A percentile compares a stretch with the other conserved stretches of the same genome.
Evolutionary conservation across 768 basidiomycete species (phyloP).

Genomic region (Lactifluus piperatus): DNA sequence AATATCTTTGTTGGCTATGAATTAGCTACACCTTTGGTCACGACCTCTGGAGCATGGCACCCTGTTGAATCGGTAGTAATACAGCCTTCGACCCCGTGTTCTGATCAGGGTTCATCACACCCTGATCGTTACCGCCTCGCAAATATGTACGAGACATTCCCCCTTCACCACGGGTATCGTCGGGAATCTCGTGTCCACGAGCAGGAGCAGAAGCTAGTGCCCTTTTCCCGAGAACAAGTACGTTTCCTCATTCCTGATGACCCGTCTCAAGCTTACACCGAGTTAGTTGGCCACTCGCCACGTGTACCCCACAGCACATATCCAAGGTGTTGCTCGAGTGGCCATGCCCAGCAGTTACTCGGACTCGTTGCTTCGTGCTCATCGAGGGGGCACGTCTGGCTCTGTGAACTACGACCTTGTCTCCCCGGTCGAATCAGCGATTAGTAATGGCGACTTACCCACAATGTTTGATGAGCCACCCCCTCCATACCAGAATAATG

Average conservation of each 20-base stretch:
- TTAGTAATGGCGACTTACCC: background rate
- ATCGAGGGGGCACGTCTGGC: background rate
- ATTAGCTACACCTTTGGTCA: background rate
- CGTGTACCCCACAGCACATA: background rate
- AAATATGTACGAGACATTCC: background rate
- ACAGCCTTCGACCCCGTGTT: background rate
- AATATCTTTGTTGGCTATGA: constrained; percentile 12
- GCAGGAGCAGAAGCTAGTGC: background rate
- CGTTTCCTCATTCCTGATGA: background rate
- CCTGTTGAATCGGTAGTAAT: constrained; percentile 4
- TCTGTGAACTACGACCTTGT: background rate
- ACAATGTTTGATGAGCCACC: constrained; percentile 9
- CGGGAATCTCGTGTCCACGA: background rate
- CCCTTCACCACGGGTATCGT: background rate
- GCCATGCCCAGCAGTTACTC: background rate
- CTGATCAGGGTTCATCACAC: background rate
- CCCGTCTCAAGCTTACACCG: background rate
- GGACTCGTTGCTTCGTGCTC: background rate
- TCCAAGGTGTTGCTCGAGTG: constrained; percentile 2
- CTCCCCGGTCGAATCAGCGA: background rate
- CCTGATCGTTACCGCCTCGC: background rate
- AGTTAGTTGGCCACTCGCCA: background rate
- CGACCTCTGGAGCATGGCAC: background rate
- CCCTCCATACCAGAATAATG: constrained; percentile 6
- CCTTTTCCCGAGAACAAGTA: background rate